A percentile compares a stretch with the other conserved stretches of the same genome.
phyloP scores from a whole-genome alignment of 202 grass and related monocot species.

The Musa balbisiana region DNA sequence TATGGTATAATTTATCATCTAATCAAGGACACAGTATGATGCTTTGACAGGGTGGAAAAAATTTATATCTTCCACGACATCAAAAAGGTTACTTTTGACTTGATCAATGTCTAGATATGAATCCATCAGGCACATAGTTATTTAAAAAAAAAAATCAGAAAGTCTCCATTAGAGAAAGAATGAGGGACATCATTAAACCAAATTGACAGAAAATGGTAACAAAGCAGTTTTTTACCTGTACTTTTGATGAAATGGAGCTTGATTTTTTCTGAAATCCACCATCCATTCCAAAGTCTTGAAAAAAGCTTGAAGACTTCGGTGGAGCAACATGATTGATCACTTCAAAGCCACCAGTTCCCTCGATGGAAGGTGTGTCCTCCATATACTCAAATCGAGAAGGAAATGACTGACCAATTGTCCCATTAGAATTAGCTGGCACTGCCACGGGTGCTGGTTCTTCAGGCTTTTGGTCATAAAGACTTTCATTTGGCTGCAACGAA shows the following conservation, averaged over 20 bases:
- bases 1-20: neutral
- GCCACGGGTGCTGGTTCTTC: conserved; percentile 60
- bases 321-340: conserved; percentile 66
- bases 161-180: neutral
- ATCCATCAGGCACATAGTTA: neutral
- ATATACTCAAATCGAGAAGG: conserved; percentile 89
- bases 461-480: conserved; percentile 90
- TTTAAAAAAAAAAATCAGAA: neutral
- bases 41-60: too few relatives aligned
- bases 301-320: conserved; percentile 86
- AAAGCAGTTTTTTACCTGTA: conserved; percentile 40
- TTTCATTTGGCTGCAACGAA: conserved; percentile 70
- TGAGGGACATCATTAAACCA: too few relatives aligned
- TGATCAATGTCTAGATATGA: neutral
- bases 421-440: conserved; percentile 30
- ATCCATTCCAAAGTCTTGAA: conserved; percentile 87
- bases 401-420: conserved; percentile 37
- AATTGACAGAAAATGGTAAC: too few relatives aligned
- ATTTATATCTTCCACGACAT: too few relatives aligned
- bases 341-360: conserved; percentile 38
- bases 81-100: too few relatives aligned
- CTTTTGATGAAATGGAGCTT: conserved; percentile 52
- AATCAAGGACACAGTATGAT: neutral
- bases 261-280: conserved; percentile 62
- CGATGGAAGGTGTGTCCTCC: conserved; percentile 40